Base-by-base conservation (phyloP, 1,284 basidiomycete species). In the Irpex sp. region DNA sequence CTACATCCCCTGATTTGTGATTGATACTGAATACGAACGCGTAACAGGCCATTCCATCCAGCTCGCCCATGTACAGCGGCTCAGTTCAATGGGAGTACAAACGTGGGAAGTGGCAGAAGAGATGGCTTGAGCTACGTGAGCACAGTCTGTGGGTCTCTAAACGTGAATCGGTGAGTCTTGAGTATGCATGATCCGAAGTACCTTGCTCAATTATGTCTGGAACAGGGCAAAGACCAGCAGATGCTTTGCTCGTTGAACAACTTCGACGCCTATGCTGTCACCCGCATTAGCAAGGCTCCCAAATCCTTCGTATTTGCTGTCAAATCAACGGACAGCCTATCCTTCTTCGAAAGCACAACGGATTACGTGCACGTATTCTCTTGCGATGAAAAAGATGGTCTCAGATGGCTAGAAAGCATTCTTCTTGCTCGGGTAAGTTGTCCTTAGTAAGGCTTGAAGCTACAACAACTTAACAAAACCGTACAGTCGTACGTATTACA, bases 51-150 rank as follows among this genome's bases (percentile, higher is more conserved):
- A 82, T 94, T 51, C 92, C 92, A 5, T 77, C 83, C 1, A 86
- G 82, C 67, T 87, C 91, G 3, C 93, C 93, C 4, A 83, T 79
- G 21, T 80, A 84, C 71, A 82, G 86, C 52, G 88, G 88, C 4
- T 94, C 88, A 73, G 85, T 96, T 15, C 91, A 96, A 74, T 90
- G 88, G 82, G 92, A 96, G 78, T 82, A 81, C 60, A 96, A 94
- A 77, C 86, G 89, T 64, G 94, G 94, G 48, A 96, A 96, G 76
- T 97, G 95, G 95, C 88, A 81, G 64, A 97, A 96, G 76, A 85
- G 93, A 34, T 96, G 88, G 85, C 80, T 97, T 70, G 87, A 91
- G 71, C 83, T 96, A 34, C 84, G 90, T 51, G 93, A 95, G 70
- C 93, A 95, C 66, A 85, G 87, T 62, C 74, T 97, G 57, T 96